phyloP scores from a whole-genome alignment of 441 rosid species.

The Corymbia calophylla region DNA sequence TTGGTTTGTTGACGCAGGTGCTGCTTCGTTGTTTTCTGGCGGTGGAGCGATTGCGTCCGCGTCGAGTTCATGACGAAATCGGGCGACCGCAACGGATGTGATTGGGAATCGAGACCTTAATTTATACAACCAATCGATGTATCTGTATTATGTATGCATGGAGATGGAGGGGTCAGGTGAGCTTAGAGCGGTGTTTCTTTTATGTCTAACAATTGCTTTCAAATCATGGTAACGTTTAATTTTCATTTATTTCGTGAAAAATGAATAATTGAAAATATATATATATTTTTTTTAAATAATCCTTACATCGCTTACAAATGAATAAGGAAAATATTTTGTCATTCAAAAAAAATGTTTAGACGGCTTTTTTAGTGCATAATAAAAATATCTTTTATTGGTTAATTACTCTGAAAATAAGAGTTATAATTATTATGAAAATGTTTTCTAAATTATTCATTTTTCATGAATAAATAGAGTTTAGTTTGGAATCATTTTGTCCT shows the following conservation, averaged over 20 bases:
- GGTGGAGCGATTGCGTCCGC: background rate
- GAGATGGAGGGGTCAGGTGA: background rate
- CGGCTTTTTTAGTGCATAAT: no score
- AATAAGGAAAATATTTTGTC: no score
- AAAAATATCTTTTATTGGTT: background rate
- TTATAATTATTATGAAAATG: no score
- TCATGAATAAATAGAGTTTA: background rate
- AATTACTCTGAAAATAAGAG: background rate
- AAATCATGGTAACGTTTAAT: no score
- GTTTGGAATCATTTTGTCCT: background rate
- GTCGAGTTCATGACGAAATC: background rate
- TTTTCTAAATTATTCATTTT: background rate
- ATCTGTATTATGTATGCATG: background rate
- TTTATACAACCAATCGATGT: background rate
- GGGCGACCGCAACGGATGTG: background rate
- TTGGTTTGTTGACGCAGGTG: background rate
- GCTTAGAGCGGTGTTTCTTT: background rate
- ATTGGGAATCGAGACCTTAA: background rate
- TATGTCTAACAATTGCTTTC: background rate
- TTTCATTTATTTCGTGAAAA: no score
- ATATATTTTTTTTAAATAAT: no score
- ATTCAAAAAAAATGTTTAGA: background rate
- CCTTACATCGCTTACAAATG: background rate
- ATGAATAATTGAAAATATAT: no score
- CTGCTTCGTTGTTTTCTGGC: background rate